Evolutionary conservation across 169 alveolate species (phyloP), one percentile per base, ranked within the genome.

Genomic region (Cryptosporidium andersoni): DNA sequence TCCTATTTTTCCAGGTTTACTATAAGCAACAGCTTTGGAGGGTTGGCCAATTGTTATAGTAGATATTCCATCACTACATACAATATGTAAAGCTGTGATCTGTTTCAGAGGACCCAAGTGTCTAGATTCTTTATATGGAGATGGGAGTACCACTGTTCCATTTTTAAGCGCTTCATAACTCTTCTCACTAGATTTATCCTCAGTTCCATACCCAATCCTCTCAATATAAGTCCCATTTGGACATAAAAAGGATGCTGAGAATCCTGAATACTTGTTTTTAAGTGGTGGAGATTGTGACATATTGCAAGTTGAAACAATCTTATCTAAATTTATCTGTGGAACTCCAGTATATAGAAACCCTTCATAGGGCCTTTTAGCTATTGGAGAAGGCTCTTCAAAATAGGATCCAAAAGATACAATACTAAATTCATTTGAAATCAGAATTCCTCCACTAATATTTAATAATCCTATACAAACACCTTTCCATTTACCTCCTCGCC

Each of bases 141-240:
- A 68, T 5, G 85, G 85, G 48, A 74, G 66, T 1, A 36, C 11
- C 1, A 74, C 3, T 4, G 85, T 74, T 12, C 85, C 85, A 60
- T 74, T 74, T 2, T 58, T 58, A 25, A 74, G 25, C 0, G 60
- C 39, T 16, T 74, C 85, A 74, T 45, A 58, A 42, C 67, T 63
- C 34, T 62, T 36, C 3, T 74, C 49, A 2, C 62, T 62, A 6
- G 39, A 9, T 8, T 74, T 58, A 42, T 68, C 82, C 25, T 40
- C 11, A 11, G 85, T 74, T 14, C 85, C 60, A 34, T 74, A 74
- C 4, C 85, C 85, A 60, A 74, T 74, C n/a, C 85, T 53, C 51
- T 74, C 85, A 2, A 74, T 74, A 34, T 74, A 48, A 14, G 85
- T 74, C 36, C 85, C 85, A 49, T 74, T 74, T 43, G 85, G 85